Percentiles rank a stretch among this genome's conserved stretches.
Evolutionary conservation across 768 basidiomycete species (phyloP).

Genomic region (Strobilomyces confusus): DNA sequence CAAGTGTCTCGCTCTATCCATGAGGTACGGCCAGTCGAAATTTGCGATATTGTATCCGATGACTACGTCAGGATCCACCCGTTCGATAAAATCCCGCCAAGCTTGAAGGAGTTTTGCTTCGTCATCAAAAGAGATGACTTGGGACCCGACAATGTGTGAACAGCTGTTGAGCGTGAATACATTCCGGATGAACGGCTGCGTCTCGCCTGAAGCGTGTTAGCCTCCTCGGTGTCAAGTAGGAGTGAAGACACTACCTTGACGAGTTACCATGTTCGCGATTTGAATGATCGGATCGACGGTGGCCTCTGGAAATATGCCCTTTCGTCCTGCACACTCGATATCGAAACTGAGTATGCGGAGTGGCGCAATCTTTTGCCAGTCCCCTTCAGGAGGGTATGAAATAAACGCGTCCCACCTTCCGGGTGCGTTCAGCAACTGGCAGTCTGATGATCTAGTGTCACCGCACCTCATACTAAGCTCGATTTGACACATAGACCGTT

Average conservation of each 20-base stretch:
- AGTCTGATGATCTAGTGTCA: background rate
- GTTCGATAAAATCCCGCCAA: conserved; percentile 89
- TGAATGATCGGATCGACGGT: conserved; percentile 92
- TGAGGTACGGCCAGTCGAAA: conserved; percentile 95
- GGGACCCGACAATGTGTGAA: conserved; percentile 94
- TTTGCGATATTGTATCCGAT: conserved; percentile 94
- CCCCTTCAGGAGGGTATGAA: conserved; percentile 87
- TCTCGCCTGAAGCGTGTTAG: conserved; percentile 62
- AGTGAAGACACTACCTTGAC: conserved; percentile 62
- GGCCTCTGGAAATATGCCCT: conserved; percentile 96
- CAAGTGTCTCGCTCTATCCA: conserved; percentile 86
- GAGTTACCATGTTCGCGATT: conserved; percentile 98
- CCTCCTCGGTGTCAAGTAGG: background rate
- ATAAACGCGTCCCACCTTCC: conserved; percentile 78
- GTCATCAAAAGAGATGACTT: conserved; percentile 79
- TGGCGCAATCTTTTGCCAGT: conserved; percentile 91
- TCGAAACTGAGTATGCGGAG: conserved; percentile 95
- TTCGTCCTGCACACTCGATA: conserved; percentile 97
- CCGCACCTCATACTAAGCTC: conserved; percentile 75
- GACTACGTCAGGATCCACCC: conserved; percentile 92
- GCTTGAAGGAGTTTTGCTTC: conserved; percentile 69
- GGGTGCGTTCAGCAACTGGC: conserved; percentile 3
- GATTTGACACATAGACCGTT: conserved; percentile 82
- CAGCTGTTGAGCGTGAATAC: conserved; percentile 95
- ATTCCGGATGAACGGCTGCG: conserved; percentile 92